Conservation (phyloP, 2,329 filamentous ascomycete species). For the Aureobasidium lini region DNA sequence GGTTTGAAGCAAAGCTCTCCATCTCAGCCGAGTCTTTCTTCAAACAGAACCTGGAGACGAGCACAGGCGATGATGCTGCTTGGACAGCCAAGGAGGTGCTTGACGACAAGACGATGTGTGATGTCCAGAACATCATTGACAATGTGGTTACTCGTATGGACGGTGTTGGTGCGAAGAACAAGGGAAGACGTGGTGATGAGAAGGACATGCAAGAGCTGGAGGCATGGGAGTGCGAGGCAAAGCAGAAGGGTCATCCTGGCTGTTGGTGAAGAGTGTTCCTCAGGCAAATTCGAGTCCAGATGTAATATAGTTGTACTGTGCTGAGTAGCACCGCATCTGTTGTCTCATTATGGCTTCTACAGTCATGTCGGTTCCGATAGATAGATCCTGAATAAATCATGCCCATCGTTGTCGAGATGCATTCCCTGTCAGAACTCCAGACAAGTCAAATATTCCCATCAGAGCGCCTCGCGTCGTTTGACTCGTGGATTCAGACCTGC, state of each 20-base stretch:
- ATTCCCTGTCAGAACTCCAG: no score
- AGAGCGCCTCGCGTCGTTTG: not conserved
- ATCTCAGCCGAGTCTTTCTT: conserved; percentile 4
- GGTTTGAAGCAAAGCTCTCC: conserved; percentile 19
- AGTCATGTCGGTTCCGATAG: not conserved
- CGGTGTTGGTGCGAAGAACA: conserved; percentile 18
- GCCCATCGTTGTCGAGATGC: no score
- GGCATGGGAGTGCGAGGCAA: not conserved
- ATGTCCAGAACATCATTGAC: conserved; percentile 13
- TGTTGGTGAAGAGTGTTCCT: not conserved
- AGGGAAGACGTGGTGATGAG: conserved; percentile 14
- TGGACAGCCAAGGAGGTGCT: conserved; percentile 14
- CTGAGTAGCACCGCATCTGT: not conserved
- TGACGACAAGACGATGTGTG: not conserved
- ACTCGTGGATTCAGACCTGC: no score
- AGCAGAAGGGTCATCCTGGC: not conserved
- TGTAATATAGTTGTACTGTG: not conserved
- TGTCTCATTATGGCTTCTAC: no score
- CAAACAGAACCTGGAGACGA: conserved; percentile 7
- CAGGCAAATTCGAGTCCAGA: no score
- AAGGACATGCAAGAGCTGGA: not conserved
- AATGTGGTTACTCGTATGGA: conserved; percentile 18
- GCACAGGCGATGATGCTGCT: conserved; percentile 8
- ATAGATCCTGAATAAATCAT: no score
- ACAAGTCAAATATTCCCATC: not conserved